These are phyloP conservation scores for Amanita pallidorosea DNA, from an alignment of 768 basidiomycete genomes.

Conservation along the genomic window DNA sequence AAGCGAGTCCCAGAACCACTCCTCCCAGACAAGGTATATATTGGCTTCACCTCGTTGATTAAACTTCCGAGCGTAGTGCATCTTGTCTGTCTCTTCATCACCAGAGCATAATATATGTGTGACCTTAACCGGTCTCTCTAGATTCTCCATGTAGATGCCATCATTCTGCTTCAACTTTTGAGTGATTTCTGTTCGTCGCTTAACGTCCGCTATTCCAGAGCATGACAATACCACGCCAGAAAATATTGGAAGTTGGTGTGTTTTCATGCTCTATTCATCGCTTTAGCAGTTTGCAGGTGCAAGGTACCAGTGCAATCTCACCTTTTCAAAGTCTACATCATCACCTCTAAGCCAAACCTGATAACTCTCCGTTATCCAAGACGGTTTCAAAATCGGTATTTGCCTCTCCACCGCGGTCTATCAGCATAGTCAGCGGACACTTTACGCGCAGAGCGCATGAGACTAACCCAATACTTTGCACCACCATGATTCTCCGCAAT, in stretches of 20 bases:
- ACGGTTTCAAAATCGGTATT: slow-evolving; percentile 68
- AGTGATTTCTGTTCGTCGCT: slow-evolving; percentile 52
- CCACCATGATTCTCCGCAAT: slow-evolving; percentile 74
- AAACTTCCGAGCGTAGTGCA: slow-evolving; percentile 69
- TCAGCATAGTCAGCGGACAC: slow-evolving; percentile 3
- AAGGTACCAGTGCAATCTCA: slow-evolving; percentile 18
- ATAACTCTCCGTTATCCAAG: slow-evolving; percentile 71
- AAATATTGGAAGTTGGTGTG: slow-evolving; percentile 66
- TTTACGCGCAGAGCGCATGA: not conserved
- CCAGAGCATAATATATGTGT: slow-evolving; percentile 81
- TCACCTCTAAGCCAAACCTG: slow-evolving; percentile 70
- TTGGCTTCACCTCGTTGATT: slow-evolving; percentile 58
- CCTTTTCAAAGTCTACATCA: slow-evolving; percentile 60
- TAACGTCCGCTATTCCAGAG: slow-evolving; percentile 63
- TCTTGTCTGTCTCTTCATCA: slow-evolving; percentile 61
- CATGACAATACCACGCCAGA: slow-evolving; percentile 56
- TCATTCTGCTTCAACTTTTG: slow-evolving; percentile 45
- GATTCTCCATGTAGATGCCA: slow-evolving; percentile 62
- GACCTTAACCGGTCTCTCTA: slow-evolving; percentile 69
- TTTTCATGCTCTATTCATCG: slow-evolving; percentile 37
- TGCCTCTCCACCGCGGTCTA: slow-evolving; percentile 78
- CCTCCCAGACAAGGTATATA: slow-evolving; percentile 83
- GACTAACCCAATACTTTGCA: slow-evolving; percentile 67
- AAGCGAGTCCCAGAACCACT: slow-evolving; percentile 94
- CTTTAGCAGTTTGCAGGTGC: not conserved